A percentile compares a stretch with the other conserved stretches of the same genome.
Conservation (phyloP, 768 basidiomycete species). For the Filobasidium wieringae region DNA sequence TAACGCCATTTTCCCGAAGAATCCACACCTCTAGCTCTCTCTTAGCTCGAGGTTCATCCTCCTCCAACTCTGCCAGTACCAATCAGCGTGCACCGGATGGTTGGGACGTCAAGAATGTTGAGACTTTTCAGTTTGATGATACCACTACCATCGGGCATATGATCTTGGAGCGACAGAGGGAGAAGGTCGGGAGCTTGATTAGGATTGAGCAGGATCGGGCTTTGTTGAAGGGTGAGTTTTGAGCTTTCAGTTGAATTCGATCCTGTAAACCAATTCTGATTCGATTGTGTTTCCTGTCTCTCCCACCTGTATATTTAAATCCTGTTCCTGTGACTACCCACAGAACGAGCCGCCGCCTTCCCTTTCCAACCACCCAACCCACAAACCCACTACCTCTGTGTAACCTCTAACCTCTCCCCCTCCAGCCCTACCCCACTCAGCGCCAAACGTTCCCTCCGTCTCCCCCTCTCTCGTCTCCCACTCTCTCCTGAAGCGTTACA, state of each 20-base stretch:
- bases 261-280: conserved; percentile 17
- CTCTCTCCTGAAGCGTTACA: conserved; percentile 59
- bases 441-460: conserved; percentile 7
- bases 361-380: conserved; percentile 59
- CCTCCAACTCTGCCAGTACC: too few relatives aligned
- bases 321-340: neutral
- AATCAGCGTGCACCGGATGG: conserved; percentile 10
- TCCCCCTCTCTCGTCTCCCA: conserved; percentile 54
- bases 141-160: conserved; percentile 59
- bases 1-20: too few relatives aligned
- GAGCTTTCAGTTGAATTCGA: neutral
- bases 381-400: conserved; percentile 46
- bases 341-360: conserved; percentile 59
- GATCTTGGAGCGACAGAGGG: conserved; percentile 59
- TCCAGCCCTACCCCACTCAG: conserved; percentile 38
- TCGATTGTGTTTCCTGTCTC: conserved; percentile 7
- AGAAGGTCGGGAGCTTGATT: conserved; percentile 63
- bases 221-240: conserved; percentile 59
- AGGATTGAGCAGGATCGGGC: conserved; percentile 83
- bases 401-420: conserved; percentile 52
- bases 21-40: too few relatives aligned
- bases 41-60: too few relatives aligned
- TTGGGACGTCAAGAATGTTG: conserved; percentile 19
- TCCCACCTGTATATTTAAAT: conserved; percentile 7
- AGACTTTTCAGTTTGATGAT: conserved; percentile 47